Percentiles rank a stretch among this genome's conserved stretches.
Evolutionary conservation across 2,329 filamentous ascomycete genomes (phyloP).

Genomic region (Fusarium chaquense): DNA sequence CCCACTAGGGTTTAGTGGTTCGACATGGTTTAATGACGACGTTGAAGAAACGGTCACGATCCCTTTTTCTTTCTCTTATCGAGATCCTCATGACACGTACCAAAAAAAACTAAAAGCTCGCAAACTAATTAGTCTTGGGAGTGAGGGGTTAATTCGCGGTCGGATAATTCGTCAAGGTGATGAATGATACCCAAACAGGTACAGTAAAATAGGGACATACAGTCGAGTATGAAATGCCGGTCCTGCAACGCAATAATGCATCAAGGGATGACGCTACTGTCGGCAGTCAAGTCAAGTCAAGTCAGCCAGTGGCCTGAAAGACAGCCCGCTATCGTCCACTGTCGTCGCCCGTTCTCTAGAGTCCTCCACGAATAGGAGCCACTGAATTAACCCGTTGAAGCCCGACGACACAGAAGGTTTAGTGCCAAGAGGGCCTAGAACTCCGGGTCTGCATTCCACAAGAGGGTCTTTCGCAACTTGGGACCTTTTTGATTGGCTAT

Average conservation of each 20-base stretch:
- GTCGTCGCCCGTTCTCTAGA: not conserved
- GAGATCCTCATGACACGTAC: slow-evolving; percentile 12
- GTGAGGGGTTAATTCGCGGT: slow-evolving; percentile 1
- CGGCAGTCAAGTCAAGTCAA: slow-evolving; percentile 21
- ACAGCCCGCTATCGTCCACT: not conserved
- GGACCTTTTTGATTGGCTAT: slow-evolving; percentile 24
- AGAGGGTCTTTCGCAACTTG: not conserved
- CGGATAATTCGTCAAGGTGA: slow-evolving; percentile 1
- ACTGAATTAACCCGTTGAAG: not conserved
- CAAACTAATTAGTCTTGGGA: slow-evolving; percentile 26
- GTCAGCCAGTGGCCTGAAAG: slow-evolving; percentile 6
- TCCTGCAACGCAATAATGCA: slow-evolving; percentile 27
- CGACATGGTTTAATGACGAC: slow-evolving; percentile 12
- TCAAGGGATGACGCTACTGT: slow-evolving; percentile 32
- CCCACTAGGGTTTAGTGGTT: slow-evolving; percentile 14
- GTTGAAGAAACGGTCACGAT: slow-evolving; percentile 12
- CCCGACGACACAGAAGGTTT: slow-evolving; percentile 5
- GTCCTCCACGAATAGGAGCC: slow-evolving; percentile 26
- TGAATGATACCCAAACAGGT: not conserved
- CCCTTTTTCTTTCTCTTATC: slow-evolving; percentile 1
- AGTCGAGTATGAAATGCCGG: slow-evolving; percentile 6
- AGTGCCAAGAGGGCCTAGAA: slow-evolving; percentile 40
- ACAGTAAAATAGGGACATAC: not conserved
- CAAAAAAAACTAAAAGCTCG: not conserved
- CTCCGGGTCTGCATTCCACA: slow-evolving; percentile 19